Conservation (phyloP, 352 stramenopile species). For the Globisporangium carolinianum region DNA sequence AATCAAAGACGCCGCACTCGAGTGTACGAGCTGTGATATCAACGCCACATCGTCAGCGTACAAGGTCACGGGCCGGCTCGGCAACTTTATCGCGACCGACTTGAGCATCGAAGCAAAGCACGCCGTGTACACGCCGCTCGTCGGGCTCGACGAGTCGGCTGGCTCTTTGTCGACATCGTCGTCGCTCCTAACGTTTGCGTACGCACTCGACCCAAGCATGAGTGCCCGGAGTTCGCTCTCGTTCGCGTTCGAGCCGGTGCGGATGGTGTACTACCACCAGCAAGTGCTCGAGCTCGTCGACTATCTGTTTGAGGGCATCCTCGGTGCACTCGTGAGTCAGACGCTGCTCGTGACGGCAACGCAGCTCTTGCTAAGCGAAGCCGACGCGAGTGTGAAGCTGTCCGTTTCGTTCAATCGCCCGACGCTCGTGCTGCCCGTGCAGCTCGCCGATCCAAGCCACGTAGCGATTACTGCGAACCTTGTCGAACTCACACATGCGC, state of each 20-base stretch:
- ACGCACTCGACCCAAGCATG: conserved; percentile 10
- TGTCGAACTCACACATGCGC: conserved; percentile 54
- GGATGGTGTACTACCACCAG: conserved; percentile 83
- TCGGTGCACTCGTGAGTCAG: conserved; percentile 63
- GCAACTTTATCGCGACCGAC: conserved; percentile 70
- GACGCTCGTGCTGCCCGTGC: conserved; percentile 59
- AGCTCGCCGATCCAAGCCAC: conserved; percentile 42
- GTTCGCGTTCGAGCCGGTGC: conserved; percentile 56
- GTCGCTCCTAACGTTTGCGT: conserved; percentile 29
- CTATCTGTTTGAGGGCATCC: conserved; percentile 76
- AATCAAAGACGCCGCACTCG: conserved; percentile 45
- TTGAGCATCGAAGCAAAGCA: conserved; percentile 61
- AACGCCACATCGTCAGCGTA: not conserved
- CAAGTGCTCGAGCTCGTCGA: conserved; percentile 77
- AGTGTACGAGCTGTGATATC: conserved; percentile 23
- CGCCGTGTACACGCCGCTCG: conserved; percentile 48
- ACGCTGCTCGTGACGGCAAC: conserved; percentile 60
- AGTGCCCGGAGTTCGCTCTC: conserved; percentile 36
- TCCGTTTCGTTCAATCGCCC: conserved; percentile 50
- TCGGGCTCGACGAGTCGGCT: conserved; percentile 44
- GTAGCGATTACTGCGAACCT: conserved; percentile 48
- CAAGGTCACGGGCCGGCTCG: conserved; percentile 33
- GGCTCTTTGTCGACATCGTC: conserved; percentile 2
- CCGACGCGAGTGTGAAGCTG: conserved; percentile 48
- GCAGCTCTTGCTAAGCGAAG: conserved; percentile 58